A percentile compares a stretch with the other conserved stretches of the same genome.
These are phyloP conservation scores for Starmerella ratchasimensis DNA, from an alignment of 805 yeast species.

Conservation along the genomic window DNA sequence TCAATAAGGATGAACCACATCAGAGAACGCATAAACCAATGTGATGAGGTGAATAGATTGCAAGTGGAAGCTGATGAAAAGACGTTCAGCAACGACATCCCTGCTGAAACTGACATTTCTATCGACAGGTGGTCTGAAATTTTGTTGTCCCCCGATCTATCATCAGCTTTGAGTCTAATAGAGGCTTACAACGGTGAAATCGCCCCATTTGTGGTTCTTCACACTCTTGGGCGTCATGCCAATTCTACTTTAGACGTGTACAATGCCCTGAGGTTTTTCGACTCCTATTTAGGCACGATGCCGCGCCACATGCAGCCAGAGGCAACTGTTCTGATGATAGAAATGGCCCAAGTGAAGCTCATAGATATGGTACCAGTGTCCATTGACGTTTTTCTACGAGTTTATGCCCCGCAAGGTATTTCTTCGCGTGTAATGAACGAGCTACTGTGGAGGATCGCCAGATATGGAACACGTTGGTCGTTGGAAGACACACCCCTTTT, in stretches of 20 bases:
- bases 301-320: constrained; percentile 17
- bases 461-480: constrained; percentile 22
- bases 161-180: constrained; percentile 15
- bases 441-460: constrained; percentile 22
- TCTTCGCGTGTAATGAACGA: constrained; percentile 18
- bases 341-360: constrained; percentile 15
- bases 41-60: no score
- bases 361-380: constrained; percentile 21
- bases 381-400: constrained; percentile 17
- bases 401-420: background rate
- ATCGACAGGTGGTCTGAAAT: background rate
- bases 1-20: no score
- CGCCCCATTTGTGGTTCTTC: constrained; percentile 20
- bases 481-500: constrained; percentile 14
- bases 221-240: constrained; percentile 20
- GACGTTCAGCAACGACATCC: no score
- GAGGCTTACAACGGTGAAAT: background rate
- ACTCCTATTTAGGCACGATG: constrained; percentile 6
- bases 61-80: no score
- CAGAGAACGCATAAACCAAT: no score
- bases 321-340: constrained; percentile 16
- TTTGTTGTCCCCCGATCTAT: constrained; percentile 10
- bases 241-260: constrained; percentile 19
- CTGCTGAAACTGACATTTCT: no score
- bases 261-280: constrained; percentile 17